A percentile compares a stretch with the other conserved stretches of the same genome.
Conservation (phyloP, 164 flowering plant genomes). For the Brasenia schreberi region DNA sequence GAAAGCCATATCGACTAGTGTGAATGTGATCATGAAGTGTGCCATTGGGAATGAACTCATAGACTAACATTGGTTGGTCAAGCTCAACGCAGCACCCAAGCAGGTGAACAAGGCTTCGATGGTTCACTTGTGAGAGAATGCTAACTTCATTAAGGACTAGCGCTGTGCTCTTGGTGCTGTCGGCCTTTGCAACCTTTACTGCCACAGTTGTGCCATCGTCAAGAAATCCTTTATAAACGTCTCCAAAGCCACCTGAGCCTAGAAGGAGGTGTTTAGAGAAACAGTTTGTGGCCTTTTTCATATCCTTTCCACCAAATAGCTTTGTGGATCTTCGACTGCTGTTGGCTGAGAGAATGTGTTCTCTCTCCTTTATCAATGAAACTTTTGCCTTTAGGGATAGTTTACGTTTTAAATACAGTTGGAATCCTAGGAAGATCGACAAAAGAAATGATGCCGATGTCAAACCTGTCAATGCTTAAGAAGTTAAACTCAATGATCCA, state of each 20-base stretch:
- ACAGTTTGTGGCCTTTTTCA: slow-evolving; percentile 38
- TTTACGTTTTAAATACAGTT: background rate
- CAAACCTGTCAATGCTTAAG: too few relatives aligned
- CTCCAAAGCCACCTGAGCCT: background rate
- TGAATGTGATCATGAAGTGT: slow-evolving; percentile 12
- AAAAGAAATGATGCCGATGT: too few relatives aligned
- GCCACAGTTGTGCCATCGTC: background rate
- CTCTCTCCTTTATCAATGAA: slow-evolving; percentile 31
- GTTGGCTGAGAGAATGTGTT: slow-evolving; percentile 37
- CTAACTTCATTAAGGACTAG: background rate
- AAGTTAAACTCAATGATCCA: too few relatives aligned
- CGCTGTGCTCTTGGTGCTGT: background rate
- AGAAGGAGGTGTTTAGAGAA: slow-evolving; percentile 25
- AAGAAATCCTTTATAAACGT: background rate
- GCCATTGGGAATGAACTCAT: slow-evolving; percentile 10
- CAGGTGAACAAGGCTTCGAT: background rate
- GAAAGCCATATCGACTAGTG: background rate
- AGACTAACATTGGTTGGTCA: too few relatives aligned
- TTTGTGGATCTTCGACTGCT: slow-evolving; percentile 33
- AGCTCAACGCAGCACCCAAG: too few relatives aligned
- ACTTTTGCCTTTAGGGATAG: background rate
- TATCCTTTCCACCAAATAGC: slow-evolving; percentile 38
- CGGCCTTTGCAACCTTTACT: background rate
- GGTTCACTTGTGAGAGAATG: slow-evolving; percentile 1
- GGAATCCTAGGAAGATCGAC: background rate